Evolutionary conservation across 2,329 filamentous ascomycete species (phyloP), one percentile per base, ranked within the genome.

Genomic region (Diaporthe longicolla): DNA sequence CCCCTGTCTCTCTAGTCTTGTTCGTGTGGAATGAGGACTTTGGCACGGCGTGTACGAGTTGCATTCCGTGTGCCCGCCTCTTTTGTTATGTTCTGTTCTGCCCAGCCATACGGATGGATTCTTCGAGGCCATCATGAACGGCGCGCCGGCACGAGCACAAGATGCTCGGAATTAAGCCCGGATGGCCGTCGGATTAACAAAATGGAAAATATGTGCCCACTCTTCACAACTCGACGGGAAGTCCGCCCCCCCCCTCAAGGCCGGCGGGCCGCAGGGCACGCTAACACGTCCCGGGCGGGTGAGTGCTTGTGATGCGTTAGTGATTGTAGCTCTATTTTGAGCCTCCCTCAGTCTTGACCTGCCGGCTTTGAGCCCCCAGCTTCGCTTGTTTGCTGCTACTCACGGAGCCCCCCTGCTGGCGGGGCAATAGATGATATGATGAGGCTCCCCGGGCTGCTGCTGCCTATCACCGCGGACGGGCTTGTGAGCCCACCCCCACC

Each of bases 151-250:
- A 48, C 59, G 29, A 50, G 26, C 61, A 48, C 5, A 40, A 37
- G 40, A 50, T n/a, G 35, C 13, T 66, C 61, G 63, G 63, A 52
- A 52, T 37, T 40, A 52, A 24, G 63, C 8, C 48, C 9, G 63
- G 15, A 40, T 5, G 52, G 15, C 32, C 63, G 48, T 54, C 63
- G 32, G 63, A 17, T 68, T 21, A 54, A 7, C 63, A 68, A 21
- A 35, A 7, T 17, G 40, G 45, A 26, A 40, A 66, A 40, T 52
- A n/a, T 6, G 40, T n/a, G 61, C 43, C 29, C 29, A 52, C 35
- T 13, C 40, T 15, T 35, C 19, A 45, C 40, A 6, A 43, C 43
- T 32, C 19, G 17, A n/a, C 61, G 43, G 43, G 43, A 35, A 24
- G 26, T 35, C 26, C 40, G 19, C 43, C 10, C 21, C 26, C 26